These are phyloP conservation scores for Lachnellula hyalina DNA, from an alignment of 2,329 filamentous ascomycete species.

Conservation along the genomic window DNA sequence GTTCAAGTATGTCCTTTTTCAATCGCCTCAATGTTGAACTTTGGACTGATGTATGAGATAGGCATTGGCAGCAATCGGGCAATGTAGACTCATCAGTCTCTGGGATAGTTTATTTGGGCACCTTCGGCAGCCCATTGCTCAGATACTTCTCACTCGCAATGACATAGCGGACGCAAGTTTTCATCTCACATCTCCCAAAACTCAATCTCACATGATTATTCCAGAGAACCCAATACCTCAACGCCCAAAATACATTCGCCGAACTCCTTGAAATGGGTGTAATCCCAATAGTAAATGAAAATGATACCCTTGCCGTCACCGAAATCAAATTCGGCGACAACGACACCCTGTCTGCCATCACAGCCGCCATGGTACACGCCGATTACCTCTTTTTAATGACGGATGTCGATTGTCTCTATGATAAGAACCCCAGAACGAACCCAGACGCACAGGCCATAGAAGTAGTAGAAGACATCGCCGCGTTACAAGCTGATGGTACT, in stretches of 20 bases:
- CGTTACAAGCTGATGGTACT: slow-evolving; percentile 72
- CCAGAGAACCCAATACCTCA: slow-evolving; percentile 84
- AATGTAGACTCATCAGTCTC: slow-evolving; percentile 88
- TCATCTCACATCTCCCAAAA: neutral
- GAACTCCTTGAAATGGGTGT: slow-evolving; percentile 92
- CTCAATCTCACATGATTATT: slow-evolving; percentile 11
- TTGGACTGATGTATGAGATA: slow-evolving; percentile 30
- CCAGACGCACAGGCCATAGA: slow-evolving; percentile 86
- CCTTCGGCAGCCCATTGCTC: slow-evolving; percentile 83
- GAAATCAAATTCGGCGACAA: slow-evolving; percentile 99
- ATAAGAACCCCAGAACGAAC: slow-evolving; percentile 84
- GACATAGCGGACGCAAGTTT: slow-evolving; percentile 83
- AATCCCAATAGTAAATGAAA: slow-evolving; percentile 98
- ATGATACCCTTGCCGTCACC: slow-evolving; percentile 91
- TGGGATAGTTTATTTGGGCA: slow-evolving; percentile 93
- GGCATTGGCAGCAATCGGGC: slow-evolving; percentile 91
- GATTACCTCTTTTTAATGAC: slow-evolving; percentile 98
- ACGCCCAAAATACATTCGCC: slow-evolving; percentile 91
- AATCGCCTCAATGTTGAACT: neutral
- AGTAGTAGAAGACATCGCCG: slow-evolving; percentile 82
- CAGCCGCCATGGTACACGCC: slow-evolving; percentile 93
- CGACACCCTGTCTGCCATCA: slow-evolving; percentile 93
- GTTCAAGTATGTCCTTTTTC: slow-evolving; percentile 57
- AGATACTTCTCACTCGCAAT: slow-evolving; percentile 89
- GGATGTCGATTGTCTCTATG: slow-evolving; percentile 95